These are phyloP conservation scores for Silybum marianum DNA, from an alignment of 129 eudicot species.

Conservation along the genomic window DNA sequence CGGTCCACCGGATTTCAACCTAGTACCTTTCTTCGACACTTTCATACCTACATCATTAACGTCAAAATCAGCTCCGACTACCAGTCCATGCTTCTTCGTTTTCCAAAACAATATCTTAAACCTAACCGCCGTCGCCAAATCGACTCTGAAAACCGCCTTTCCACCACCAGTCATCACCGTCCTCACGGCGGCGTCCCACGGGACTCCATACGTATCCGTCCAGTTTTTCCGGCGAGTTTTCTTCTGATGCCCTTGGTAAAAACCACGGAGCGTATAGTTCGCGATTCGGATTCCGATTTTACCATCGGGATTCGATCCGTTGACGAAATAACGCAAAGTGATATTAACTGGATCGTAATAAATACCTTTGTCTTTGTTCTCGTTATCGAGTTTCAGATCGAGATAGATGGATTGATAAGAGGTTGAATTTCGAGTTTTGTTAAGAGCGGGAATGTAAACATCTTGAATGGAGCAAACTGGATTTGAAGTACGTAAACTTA, in stretches of 20 bases:
- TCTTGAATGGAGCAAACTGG: slow-evolving; percentile 62
- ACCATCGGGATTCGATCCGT: not conserved
- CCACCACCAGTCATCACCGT: slow-evolving; percentile 38
- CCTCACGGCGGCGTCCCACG: slow-evolving; percentile 32
- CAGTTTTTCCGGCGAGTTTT: slow-evolving; percentile 40
- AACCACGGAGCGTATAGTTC: slow-evolving; percentile 39
- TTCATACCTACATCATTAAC: slow-evolving; percentile 55
- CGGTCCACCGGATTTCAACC: slow-evolving; percentile 60
- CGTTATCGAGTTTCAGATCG: slow-evolving; percentile 65
- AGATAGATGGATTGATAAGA: slow-evolving; percentile 47
- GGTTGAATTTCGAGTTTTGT: slow-evolving; percentile 39
- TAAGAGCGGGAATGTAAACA: slow-evolving; percentile 63
- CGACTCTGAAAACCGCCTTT: slow-evolving; percentile 42
- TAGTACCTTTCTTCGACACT: slow-evolving; percentile 51
- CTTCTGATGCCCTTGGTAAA: slow-evolving; percentile 69
- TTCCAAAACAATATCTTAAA: slow-evolving; percentile 58
- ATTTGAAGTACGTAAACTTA: slow-evolving; percentile 52
- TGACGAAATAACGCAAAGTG: slow-evolving; percentile 34
- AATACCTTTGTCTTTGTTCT: slow-evolving; percentile 64
- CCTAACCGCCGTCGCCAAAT: slow-evolving; percentile 58
- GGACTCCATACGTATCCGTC: slow-evolving; percentile 32
- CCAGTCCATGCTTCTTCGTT: slow-evolving; percentile 50
- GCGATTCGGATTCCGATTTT: slow-evolving; percentile 24
- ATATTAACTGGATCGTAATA: slow-evolving; percentile 45
- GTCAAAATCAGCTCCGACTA: slow-evolving; percentile 45